A percentile compares a stretch with the other conserved stretches of the same genome.
Evolutionary conservation across 441 rosid genomes (phyloP).

Genomic region (Syzygium malaccense): DNA sequence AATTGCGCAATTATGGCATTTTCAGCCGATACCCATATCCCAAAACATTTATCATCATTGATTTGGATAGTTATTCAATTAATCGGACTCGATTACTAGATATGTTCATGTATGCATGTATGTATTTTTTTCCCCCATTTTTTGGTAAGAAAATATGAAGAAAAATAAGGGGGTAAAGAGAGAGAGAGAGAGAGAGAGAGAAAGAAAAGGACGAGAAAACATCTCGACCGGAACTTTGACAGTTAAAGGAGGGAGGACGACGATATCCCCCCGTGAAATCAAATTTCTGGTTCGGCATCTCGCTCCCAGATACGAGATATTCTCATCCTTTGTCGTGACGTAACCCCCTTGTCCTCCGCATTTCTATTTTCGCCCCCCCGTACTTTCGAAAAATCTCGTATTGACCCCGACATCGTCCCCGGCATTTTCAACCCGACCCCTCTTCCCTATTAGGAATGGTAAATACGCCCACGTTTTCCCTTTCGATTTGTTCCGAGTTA

Average conservation of each 20-base stretch:
- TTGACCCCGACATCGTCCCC: neutral
- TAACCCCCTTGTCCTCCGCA: constrained; percentile 3
- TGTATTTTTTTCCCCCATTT: neutral
- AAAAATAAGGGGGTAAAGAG: neutral
- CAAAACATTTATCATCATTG: neutral
- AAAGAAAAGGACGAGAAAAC: neutral
- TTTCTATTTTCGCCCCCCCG: neutral
- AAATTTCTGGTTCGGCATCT: constrained; percentile 12
- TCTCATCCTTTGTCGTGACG: constrained; percentile 27
- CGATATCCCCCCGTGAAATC: neutral
- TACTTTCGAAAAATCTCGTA: neutral
- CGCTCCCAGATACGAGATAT: constrained; percentile 15
- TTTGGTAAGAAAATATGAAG: neutral
- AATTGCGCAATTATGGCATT: neutral
- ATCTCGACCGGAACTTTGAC: neutral
- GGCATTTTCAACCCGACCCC: neutral
- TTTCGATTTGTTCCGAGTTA: too few species aligned
- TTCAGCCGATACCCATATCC: neutral
- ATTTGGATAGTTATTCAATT: neutral
- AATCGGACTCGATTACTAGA: too few species aligned
- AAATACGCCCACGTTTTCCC: too few species aligned
- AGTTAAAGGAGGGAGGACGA: neutral
- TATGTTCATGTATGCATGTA: neutral
- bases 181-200: neutral
- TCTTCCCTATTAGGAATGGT: neutral